Evolutionary conservation across 2,329 filamentous ascomycete genomes (phyloP).

Genomic region (Exophiala dermatitidis): DNA sequence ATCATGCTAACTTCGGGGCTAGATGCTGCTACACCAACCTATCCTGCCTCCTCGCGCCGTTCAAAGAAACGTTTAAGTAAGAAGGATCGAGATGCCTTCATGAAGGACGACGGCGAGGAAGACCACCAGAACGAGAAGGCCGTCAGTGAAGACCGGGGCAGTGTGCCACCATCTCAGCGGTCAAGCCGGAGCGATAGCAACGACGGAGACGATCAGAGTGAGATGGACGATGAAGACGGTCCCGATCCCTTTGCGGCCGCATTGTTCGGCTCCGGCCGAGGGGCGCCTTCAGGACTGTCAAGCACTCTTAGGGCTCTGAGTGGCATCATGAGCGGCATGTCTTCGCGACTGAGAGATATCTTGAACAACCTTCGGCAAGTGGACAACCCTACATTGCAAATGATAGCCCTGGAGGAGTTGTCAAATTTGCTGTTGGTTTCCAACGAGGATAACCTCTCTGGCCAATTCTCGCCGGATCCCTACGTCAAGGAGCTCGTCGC

Average conservation of each 20-base stretch:
- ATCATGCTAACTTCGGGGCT: constrained; percentile 4
- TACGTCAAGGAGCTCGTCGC: constrained; percentile 91
- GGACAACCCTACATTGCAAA: constrained; percentile 76
- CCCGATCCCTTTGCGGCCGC: constrained; percentile 55
- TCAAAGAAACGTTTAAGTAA: constrained; percentile 50
- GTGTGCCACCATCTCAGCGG: constrained; percentile 43
- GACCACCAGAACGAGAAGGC: constrained; percentile 36
- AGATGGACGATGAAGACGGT: constrained; percentile 55
- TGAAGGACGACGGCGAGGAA: constrained; percentile 59
- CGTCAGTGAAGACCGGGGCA: constrained; percentile 33
- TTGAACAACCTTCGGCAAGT: constrained; percentile 69
- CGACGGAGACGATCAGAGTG: constrained; percentile 46
- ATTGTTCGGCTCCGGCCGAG: constrained; percentile 59
- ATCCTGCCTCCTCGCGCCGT: constrained; percentile 34
- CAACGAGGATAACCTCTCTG: constrained; percentile 91
- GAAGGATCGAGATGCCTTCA: constrained; percentile 59
- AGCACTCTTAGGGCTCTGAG: constrained; percentile 78
- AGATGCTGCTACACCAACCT: constrained; percentile 33
- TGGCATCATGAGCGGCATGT: constrained; percentile 84
- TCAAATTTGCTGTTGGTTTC: constrained; percentile 90
- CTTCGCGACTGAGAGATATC: constrained; percentile 70
- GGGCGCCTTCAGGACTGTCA: constrained; percentile 60
- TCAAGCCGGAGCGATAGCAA: constrained; percentile 58
- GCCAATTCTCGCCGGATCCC: constrained; percentile 87
- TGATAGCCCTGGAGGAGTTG: constrained; percentile 86